A percentile compares a stretch with the other conserved stretches of the same genome.
Evolutionary conservation across 495 filamentous ascomycete genomes (phyloP).

Genomic region (Patellaria atrata): DNA sequence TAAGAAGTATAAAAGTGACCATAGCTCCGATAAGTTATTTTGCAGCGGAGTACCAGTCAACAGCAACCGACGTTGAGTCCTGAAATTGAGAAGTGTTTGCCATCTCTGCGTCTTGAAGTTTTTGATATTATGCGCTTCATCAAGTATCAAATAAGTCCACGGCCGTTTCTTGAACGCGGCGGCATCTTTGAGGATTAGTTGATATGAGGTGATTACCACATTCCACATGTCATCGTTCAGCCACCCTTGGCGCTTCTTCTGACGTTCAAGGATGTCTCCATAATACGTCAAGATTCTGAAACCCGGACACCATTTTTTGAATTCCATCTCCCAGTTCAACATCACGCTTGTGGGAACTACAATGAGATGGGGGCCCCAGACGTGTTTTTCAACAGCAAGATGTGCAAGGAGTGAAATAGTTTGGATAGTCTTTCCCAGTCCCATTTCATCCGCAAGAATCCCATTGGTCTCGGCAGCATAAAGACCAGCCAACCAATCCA

Average conservation of each 20-base stretch:
- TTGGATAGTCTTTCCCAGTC: slow-evolving; percentile 96
- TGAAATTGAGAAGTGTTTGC: slow-evolving; percentile 86
- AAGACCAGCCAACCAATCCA: slow-evolving; percentile 90
- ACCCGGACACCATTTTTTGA: slow-evolving; percentile 97
- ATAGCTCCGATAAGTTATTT: slow-evolving; percentile 92
- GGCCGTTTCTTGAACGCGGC: slow-evolving; percentile 80
- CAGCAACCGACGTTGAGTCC: slow-evolving; percentile 71
- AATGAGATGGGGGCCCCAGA: slow-evolving; percentile 93
- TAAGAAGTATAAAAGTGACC: slow-evolving; percentile 93
- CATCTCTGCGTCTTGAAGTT: slow-evolving; percentile 96
- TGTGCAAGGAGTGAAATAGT: slow-evolving; percentile 92
- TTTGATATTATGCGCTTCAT: slow-evolving; percentile 99
- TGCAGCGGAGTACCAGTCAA: slow-evolving; percentile 93
- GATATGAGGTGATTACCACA: slow-evolving; percentile 93
- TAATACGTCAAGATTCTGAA: slow-evolving; percentile 99
- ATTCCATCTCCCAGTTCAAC: slow-evolving; percentile 99
- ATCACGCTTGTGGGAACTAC: slow-evolving; percentile 97
- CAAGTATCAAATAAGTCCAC: slow-evolving; percentile 98
- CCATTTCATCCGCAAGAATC: slow-evolving; percentile 99
- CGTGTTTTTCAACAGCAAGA: slow-evolving; percentile 74
- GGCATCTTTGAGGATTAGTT: slow-evolving; percentile 85
- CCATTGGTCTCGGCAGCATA: slow-evolving; percentile 92
- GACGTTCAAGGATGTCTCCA: slow-evolving; percentile 67
- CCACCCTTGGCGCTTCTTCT: slow-evolving; percentile 82
- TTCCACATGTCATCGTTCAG: slow-evolving; percentile 83